Evolutionary conservation across 257 asterid genomes (phyloP), one percentile per base, ranked within the genome.

Genomic region (Capsicum baccatum): DNA sequence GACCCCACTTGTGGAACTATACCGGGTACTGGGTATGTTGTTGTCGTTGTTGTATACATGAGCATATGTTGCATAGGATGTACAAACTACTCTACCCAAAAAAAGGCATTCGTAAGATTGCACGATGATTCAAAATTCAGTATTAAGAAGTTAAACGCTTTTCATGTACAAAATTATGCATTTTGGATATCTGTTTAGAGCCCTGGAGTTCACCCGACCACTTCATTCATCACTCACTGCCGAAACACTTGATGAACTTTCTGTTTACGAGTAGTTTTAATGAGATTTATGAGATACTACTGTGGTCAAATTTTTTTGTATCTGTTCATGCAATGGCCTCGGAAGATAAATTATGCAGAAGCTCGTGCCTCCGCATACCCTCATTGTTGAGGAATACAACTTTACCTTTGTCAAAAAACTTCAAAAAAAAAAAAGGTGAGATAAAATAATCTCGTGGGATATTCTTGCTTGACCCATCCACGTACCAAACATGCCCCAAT

Each of bases 201-300:
- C 80, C 80, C 57, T 71, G 37, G 57, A 44, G 58, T 71, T 71
- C 79, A 71, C 37, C 58, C 1, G 11, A 50, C 12, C 74, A 37
- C 17, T 47, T 12, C 57, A 47, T 12, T 47, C 80, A n/a, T 47
- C 79, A 9, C 6, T 70, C 79, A 70, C 57, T 17, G 5, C 56
- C 79, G 9, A 70, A 70, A 70, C 56, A 44, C 16, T 70, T 5
- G 79, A 70, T 70, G 79, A 42, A 70, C 37, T 70, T 70, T 15
- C 57, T 70, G 44, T 9, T 42, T 9, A 9, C 37, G 44, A 42
- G 55, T 17, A 17, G 16, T 17, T 14, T 17, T 42, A 44, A 70
- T 42, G 56, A 42, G 35, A 70, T 44, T 70, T 17, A 70, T 5
- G 57, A 70, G 33, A 26, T 26, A 26, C 33, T 26, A 26, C 56